phyloP scores from a whole-genome alignment of 768 basidiomycete species.

The Trametes elegans region DNA sequence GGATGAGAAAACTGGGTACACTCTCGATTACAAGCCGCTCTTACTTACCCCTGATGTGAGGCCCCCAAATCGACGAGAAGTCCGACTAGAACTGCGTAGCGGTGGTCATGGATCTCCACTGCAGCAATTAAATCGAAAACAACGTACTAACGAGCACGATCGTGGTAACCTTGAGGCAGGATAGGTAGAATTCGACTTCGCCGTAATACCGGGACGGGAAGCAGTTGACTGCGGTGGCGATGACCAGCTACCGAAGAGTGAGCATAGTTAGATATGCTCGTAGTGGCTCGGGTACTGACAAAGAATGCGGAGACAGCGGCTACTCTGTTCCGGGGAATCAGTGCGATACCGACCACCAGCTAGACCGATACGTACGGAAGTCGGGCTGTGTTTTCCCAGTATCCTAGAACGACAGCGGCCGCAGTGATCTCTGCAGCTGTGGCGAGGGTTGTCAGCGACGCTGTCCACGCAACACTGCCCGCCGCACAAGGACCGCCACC shows the following conservation, averaged over 20 bases:
- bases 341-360: not conserved
- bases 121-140: slow-evolving; percentile 25
- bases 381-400: slow-evolving; percentile 35
- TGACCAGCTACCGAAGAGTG: slow-evolving; percentile 27
- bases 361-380: not conserved
- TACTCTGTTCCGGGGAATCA: not conserved
- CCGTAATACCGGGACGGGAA: slow-evolving; percentile 29
- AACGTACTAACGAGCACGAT: slow-evolving; percentile 30
- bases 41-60: slow-evolving; percentile 15
- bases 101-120: slow-evolving; percentile 28
- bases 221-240: slow-evolving; percentile 25
- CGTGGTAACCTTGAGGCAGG: slow-evolving; percentile 30
- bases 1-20: not conserved
- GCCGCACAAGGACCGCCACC: too few relatives aligned
- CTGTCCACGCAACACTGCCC: too few relatives aligned
- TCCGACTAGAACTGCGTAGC: slow-evolving; percentile 12
- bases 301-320: slow-evolving; percentile 20
- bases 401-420: slow-evolving; percentile 47
- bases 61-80: slow-evolving; percentile 27
- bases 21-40: too few relatives aligned
- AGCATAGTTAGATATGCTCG: too few relatives aligned
- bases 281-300: too few relatives aligned
- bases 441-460: slow-evolving; percentile 21
- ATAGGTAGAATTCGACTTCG: slow-evolving; percentile 33
- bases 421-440: slow-evolving; percentile 50